These are phyloP conservation scores for Carex scoparia DNA, from an alignment of 176 grass and related monocot species.

Conservation along the genomic window DNA sequence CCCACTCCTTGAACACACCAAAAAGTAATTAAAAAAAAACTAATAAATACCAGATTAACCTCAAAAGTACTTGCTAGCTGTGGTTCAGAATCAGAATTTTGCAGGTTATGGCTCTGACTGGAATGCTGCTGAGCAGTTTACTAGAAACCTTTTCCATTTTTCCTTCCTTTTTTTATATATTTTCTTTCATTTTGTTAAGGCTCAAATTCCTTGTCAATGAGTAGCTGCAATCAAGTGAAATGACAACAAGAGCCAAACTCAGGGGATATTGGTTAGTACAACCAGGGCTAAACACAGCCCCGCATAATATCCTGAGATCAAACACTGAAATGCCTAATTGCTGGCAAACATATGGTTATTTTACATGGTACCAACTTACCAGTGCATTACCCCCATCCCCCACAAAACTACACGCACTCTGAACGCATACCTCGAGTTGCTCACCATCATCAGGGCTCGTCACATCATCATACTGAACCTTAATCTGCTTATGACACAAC, in stretches of 20 bases:
- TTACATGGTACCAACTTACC: constrained; percentile 1
- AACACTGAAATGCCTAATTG: neutral
- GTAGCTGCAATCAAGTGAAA: neutral
- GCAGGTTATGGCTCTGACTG: neutral
- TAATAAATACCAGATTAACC: neutral
- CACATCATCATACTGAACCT: constrained; percentile 88
- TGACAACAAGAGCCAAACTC: neutral
- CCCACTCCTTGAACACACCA: constrained; percentile 47
- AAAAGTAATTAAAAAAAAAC: neutral
- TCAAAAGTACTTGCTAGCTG: neutral
- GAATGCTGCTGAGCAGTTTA: neutral
- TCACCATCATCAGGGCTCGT: constrained; percentile 74
- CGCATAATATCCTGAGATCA: neutral
- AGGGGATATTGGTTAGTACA: neutral
- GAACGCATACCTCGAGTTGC: constrained; percentile 60
- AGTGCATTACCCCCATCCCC: neutral
- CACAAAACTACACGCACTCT: neutral
- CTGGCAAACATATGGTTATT: neutral
- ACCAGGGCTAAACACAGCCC: neutral
- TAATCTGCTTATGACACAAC: constrained; percentile 73
- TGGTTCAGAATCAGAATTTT: neutral
- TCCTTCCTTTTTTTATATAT: neutral
- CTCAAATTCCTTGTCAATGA: neutral
- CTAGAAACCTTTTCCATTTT: neutral
- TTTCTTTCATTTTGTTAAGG: neutral